Evolutionary conservation across 2,329 filamentous ascomycete species (phyloP), one percentile per base, ranked within the genome.

Genomic region (Orbilia oligospora): DNA sequence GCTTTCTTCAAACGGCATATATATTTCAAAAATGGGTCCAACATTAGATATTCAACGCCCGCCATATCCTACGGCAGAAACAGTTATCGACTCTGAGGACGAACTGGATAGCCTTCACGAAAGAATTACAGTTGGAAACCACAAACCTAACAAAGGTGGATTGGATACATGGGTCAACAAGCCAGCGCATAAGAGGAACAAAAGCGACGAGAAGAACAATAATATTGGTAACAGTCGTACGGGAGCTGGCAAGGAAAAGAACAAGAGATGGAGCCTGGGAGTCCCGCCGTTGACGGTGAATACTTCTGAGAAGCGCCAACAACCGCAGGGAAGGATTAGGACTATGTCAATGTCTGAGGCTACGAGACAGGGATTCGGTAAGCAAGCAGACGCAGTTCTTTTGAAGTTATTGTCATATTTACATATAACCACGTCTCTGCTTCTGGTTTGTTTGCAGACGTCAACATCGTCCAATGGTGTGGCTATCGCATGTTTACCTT

Each of bases 131-230:
- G 63, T 77, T 61, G 73, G 73, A 36, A 77, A 77, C 36, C 73
- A 77, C 61, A 77, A 77, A 33, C 73, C 73, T 53, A 77, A 56
- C 67, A 77, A 77, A 53, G 73, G 73, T 49, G 73, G 73, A 18
- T n/a, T 77, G 53, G 73, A 77, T 66, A 71, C 73, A 55, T 77
- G 73, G 73, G 73, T 77, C 73, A 71, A 67, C 73, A 77, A 77
- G 67, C 73, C 73, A 38, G 41, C 67, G 30, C 73, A 77, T 38
- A 77, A 77, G 63, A 77, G 63, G 48, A 53, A 61, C 44, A 63
- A 48, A 24, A 71, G 61, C 30, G 67, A 61, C 61, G 73, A 77
- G 5, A 71, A 63, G 58, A 66, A 56, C 5, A 67, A 38, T 30
- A 30, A 30, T 30, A 67, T 27, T 30, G 22, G 22, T 38, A 49